These are phyloP conservation scores for Paxillus ammoniavirescens DNA, from an alignment of 768 basidiomycete genomes.

Conservation along the genomic window DNA sequence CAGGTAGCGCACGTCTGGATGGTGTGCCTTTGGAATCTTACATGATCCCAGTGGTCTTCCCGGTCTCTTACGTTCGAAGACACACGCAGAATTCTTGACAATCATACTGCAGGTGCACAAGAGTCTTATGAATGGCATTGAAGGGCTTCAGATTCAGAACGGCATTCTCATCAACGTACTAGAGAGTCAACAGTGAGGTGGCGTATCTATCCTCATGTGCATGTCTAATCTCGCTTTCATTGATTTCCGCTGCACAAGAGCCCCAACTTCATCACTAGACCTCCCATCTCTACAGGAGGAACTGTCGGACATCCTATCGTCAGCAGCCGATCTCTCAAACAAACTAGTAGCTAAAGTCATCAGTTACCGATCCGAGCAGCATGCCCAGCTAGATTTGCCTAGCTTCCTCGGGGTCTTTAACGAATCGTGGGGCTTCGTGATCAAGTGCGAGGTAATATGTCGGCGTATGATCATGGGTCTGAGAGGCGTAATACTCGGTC, in stretches of 20 bases:
- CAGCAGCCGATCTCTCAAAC: slow-evolving; percentile 84
- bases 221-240: slow-evolving; percentile 1
- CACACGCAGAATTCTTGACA: slow-evolving; percentile 63
- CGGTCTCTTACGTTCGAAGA: slow-evolving; percentile 61
- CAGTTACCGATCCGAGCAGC: slow-evolving; percentile 72
- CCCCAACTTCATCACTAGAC: slow-evolving; percentile 38
- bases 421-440: slow-evolving; percentile 86
- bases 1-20: slow-evolving; percentile 6
- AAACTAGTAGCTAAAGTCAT: slow-evolving; percentile 79
- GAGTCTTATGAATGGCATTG: slow-evolving; percentile 60
- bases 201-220: background rate
- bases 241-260: slow-evolving; percentile 27
- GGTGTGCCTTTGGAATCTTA: slow-evolving; percentile 3
- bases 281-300: slow-evolving; percentile 58
- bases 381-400: slow-evolving; percentile 65
- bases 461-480: slow-evolving; percentile 91
- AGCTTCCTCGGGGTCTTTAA: slow-evolving; percentile 84
- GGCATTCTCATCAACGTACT: slow-evolving; percentile 56
- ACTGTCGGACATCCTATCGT: slow-evolving; percentile 70
- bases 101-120: slow-evolving; percentile 62
- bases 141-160: slow-evolving; percentile 65
- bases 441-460: slow-evolving; percentile 82
- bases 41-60: slow-evolving; percentile 36
- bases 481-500: slow-evolving; percentile 80
- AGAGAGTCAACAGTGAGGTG: slow-evolving; percentile 43